Base-by-base conservation (phyloP, 805 yeast species). In the Lipomyces kockii region DNA sequence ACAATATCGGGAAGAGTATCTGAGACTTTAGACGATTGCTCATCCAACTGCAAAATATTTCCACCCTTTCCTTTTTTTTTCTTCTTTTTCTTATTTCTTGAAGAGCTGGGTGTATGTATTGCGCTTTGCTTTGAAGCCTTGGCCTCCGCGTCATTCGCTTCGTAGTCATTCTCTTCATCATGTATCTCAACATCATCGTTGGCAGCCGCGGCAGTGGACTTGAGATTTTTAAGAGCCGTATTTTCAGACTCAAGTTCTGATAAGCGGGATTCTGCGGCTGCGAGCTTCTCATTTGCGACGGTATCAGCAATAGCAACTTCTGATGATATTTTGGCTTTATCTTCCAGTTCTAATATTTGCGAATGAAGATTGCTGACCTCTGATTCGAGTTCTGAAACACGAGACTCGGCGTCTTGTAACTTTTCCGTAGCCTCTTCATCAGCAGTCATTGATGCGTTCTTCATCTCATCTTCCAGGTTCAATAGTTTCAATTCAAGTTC, bases 1-100 rank as follows among this genome's bases (percentile, higher is more conserved):
- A 61, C 53, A n/a, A 62, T 20, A 29, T 61, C 63, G 20, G 68
- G 39, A 8, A 57, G 34, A 12, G 58, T 58, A 20, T 51, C 68
- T 1, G 69, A 35, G 34, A 60, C 61, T 27, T 69, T 60, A 14
- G 64, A 12, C 12, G 71, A 22, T 9, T 52, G 34, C 6, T 58
- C 65, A 14, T 32, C 66, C 46, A 34, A 25, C 8, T 25, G 69
- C 34, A 58, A 46, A 9, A 35, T 34, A 2, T 66, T 68, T 14
- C 64, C 67, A 43, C 68, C 68, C 54, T 61, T 69, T 49, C 71
- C 74, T 65, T 71, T 71, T 72, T 68, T 73, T 67, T 77, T 75
- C 62, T 74, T 77, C 71, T 74, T 78, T 65, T 74, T 76, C 64
- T 75, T 76, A 39, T 74, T 74, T 62, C 71, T 74, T 12, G 64